Evolutionary conservation across 2,329 filamentous ascomycete genomes (phyloP).

Genomic region (Trichoderma atrobrunneum): DNA sequence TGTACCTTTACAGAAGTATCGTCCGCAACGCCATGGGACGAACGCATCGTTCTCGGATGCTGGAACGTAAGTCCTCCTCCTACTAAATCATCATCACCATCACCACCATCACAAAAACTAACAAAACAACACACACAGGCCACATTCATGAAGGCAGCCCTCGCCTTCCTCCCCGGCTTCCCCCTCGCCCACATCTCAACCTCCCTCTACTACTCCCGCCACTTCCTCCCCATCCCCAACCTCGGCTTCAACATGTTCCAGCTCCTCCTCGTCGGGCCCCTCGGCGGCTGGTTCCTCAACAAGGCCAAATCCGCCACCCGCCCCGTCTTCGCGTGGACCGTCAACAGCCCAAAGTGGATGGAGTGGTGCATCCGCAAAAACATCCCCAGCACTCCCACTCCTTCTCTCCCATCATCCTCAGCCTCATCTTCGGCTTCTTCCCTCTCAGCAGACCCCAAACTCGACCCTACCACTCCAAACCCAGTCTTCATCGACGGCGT

Average conservation of each 20-base stretch:
- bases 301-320: conserved; percentile 51
- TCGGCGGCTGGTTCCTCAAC: conserved; percentile 64
- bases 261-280: conserved; percentile 63
- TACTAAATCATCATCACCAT: neutral
- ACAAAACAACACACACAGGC: conserved; percentile 39
- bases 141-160: conserved; percentile 64
- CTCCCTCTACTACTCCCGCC: conserved; percentile 64
- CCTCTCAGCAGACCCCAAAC: neutral
- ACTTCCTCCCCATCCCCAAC: conserved; percentile 64
- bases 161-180: conserved; percentile 60
- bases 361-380: conserved; percentile 64
- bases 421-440: neutral
- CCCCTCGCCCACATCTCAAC: conserved; percentile 66
- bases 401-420: neutral
- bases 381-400: conserved; percentile 5
- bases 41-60: conserved; percentile 74
- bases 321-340: conserved; percentile 77
- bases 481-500: conserved; percentile 65
- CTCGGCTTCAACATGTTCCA: conserved; percentile 78
- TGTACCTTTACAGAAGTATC: conserved; percentile 56
- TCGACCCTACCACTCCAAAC: neutral
- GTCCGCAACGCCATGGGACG: conserved; percentile 60
- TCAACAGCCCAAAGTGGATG: conserved; percentile 78
- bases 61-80: conserved; percentile 61
- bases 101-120: neutral